phyloP scores from a whole-genome alignment of 371 early-diverging fungal genomes.

The Apophysomyces sp. region DNA sequence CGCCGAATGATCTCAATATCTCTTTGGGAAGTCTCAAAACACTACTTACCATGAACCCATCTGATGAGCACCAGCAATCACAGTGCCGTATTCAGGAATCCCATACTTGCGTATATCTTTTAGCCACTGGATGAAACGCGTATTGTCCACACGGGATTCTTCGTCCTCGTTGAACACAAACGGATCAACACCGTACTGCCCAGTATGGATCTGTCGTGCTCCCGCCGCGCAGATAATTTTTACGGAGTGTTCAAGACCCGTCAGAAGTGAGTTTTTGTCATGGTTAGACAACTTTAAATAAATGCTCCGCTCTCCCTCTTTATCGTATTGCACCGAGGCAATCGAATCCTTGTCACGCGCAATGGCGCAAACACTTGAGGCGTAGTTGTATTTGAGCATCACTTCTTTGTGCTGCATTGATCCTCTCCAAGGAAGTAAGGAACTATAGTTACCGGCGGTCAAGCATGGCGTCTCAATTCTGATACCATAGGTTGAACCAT shows the following conservation, averaged over 20 bases:
- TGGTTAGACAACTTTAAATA: slow-evolving; percentile 53
- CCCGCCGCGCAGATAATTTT: slow-evolving; percentile 53
- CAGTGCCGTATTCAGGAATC: slow-evolving; percentile 26
- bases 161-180: slow-evolving; percentile 36
- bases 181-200: slow-evolving; percentile 47
- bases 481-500: slow-evolving; percentile 65
- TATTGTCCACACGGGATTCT: slow-evolving; percentile 36
- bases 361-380: slow-evolving; percentile 55
- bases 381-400: slow-evolving; percentile 53
- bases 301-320: slow-evolving; percentile 24
- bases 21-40: background rate
- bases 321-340: slow-evolving; percentile 31
- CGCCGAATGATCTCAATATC: background rate
- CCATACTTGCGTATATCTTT: slow-evolving; percentile 24
- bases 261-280: slow-evolving; percentile 52
- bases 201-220: slow-evolving; percentile 61
- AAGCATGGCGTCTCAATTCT: slow-evolving; percentile 67
- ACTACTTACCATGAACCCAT: slow-evolving; percentile 59
- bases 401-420: slow-evolving; percentile 52
- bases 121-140: slow-evolving; percentile 36
- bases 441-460: slow-evolving; percentile 52
- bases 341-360: slow-evolving; percentile 68
- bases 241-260: slow-evolving; percentile 51
- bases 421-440: slow-evolving; percentile 56
- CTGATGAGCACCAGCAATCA: slow-evolving; percentile 59